Evolutionary conservation across 495 filamentous ascomycete genomes (phyloP), one percentile per base, ranked within the genome.

Genomic region (Clohesyomyces aquaticus): DNA sequence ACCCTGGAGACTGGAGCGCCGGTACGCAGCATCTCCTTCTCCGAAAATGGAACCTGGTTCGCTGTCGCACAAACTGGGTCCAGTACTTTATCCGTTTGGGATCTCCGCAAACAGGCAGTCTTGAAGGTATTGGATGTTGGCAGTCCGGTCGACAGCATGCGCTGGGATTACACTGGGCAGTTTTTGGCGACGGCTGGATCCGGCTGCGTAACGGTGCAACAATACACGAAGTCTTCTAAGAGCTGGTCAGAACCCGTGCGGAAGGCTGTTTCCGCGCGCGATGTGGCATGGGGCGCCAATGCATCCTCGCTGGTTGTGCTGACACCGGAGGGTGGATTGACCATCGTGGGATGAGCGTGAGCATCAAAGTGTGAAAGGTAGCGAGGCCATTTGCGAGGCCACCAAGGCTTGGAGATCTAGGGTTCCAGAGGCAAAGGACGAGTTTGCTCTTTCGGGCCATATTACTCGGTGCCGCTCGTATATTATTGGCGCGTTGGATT

Each of bases 1-100:
- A 82, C 80, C 69, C 93, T 93, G 73, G 76, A 81, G 12, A 79
- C 88, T 58, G 80, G 82, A 3, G 83, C 83, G 1, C 83, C 90
- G 0, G 82, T 96, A 27, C 84, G 87, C 67, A 82, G 84, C 27
- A 76, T 98, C 6, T 79, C 85, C 66, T 98, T 98, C 78, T 97
- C 93, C 0, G 95, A 98, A 75, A 98, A 98, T 64, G 94, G 94
- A n/a, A 93, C 87, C 62, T 97, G 91, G 88, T 85, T 98, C 65
- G 94, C 95, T 10, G 85, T 89, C 0, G 84, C 86, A 16, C 83
- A 83, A 22, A 85, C 88, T 68, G 86, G 86, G 21, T 87, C 88
- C 49, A 88, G 85, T 8, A 87, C 80, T 18, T 86, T 96, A 53
- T 86, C 87, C 8, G 86, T 98, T 61, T 98, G 92, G 81, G 93